Evolutionary conservation across 2,329 filamentous ascomycete genomes (phyloP).

Genomic region (Dactylellina sp.): DNA sequence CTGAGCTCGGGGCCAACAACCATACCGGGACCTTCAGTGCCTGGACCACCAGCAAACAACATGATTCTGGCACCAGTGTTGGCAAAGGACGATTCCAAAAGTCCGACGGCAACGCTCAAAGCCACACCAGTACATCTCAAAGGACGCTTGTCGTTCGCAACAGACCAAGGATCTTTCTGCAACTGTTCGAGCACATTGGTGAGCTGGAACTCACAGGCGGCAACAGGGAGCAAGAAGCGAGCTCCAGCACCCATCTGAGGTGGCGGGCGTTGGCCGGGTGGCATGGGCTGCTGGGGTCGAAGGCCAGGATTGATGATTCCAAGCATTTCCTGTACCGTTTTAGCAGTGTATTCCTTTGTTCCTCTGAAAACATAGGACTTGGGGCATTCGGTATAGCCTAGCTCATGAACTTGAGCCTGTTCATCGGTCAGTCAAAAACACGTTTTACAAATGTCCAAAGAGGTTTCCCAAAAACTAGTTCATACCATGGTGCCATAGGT

Average conservation of each 20-base stretch:
- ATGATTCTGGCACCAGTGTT: slow-evolving; percentile 96
- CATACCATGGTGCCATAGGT: slow-evolving; percentile 92
- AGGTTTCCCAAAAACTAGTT: slow-evolving; percentile 2
- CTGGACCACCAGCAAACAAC: slow-evolving; percentile 94
- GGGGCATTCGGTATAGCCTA: slow-evolving; percentile 96
- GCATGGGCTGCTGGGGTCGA: slow-evolving; percentile 77
- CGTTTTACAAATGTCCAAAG: background rate
- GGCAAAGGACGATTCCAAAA: slow-evolving; percentile 94
- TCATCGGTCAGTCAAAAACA: slow-evolving; percentile 20
- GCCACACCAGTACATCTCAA: slow-evolving; percentile 95
- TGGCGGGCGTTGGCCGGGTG: slow-evolving; percentile 71
- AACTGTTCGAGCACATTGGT: slow-evolving; percentile 95
- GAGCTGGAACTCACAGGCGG: slow-evolving; percentile 96
- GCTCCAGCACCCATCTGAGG: slow-evolving; percentile 77
- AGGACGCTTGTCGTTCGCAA: slow-evolving; percentile 89
- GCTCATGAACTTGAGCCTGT: slow-evolving; percentile 93
- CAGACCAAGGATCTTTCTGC: slow-evolving; percentile 97
- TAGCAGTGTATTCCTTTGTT: slow-evolving; percentile 96
- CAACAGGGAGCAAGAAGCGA: slow-evolving; percentile 91
- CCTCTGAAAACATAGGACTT: slow-evolving; percentile 99
- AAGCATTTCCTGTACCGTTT: slow-evolving; percentile 99
- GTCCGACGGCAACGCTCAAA: slow-evolving; percentile 90
- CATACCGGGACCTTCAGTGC: slow-evolving; percentile 95
- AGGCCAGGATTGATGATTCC: slow-evolving; percentile 79
- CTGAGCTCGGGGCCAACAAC: slow-evolving; percentile 95